Conservation (phyloP, 108 stramenopile species). For the Aurantiochytrium sp. region DNA sequence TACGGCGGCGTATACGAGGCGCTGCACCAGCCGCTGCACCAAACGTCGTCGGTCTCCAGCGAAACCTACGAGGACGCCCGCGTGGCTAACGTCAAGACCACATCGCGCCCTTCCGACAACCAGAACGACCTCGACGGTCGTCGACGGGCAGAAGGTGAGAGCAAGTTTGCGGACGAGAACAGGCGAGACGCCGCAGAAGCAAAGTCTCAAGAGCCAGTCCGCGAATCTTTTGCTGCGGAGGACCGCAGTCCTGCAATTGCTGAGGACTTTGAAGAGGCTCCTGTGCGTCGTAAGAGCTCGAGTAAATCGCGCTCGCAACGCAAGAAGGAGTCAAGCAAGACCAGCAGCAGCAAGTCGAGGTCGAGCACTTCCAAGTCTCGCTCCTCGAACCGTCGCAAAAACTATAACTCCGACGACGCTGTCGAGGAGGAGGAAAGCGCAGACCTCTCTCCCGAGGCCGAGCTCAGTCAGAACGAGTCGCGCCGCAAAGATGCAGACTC, state of each 20-base stretch:
- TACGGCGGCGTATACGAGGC: conserved; percentile 11
- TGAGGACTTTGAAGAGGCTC: not conserved
- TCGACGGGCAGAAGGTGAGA: not conserved
- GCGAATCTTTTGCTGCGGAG: not conserved
- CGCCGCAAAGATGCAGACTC: no score
- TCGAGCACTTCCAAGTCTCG: no score
- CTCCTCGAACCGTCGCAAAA: no score
- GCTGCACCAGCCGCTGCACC: not conserved
- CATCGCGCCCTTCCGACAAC: not conserved
- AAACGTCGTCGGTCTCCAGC: not conserved
- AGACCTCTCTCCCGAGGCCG: no score
- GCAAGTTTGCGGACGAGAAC: not conserved
- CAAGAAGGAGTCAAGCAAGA: no score
- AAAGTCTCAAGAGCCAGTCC: not conserved
- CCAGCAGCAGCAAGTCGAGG: no score
- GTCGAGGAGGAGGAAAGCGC: no score
- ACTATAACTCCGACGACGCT: no score
- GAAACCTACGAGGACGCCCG: not conserved
- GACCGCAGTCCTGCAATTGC: not conserved
- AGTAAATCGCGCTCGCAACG: no score
- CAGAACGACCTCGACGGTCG: not conserved
- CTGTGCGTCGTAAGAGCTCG: not conserved
- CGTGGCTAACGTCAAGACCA: not conserved
- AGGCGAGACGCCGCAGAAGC: not conserved
- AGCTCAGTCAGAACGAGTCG: no score